A percentile compares a stretch with the other conserved stretches of the same genome.
Evolutionary conservation across 2,329 filamentous ascomycete genomes (phyloP).

Genomic region (Sclerotinia nivalis): DNA sequence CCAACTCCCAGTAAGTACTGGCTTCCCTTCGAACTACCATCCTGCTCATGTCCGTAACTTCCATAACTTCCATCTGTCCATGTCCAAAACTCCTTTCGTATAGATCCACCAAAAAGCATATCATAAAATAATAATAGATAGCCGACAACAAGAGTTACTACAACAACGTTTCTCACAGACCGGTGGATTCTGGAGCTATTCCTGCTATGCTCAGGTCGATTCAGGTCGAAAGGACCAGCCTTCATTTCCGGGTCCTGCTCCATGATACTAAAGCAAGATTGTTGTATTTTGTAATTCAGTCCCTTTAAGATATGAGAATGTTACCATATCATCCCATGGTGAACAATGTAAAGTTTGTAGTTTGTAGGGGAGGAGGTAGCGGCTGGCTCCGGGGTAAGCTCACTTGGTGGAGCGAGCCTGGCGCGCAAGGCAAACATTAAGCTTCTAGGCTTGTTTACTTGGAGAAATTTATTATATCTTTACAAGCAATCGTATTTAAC

Average conservation of each 20-base stretch:
- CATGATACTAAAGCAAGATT: slow-evolving; percentile 1
- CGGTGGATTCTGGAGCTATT: background rate
- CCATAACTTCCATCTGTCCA: slow-evolving; percentile 16
- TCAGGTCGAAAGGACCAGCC: slow-evolving; percentile 11
- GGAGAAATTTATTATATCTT: background rate
- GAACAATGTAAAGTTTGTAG: slow-evolving; percentile 10
- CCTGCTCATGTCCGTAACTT: slow-evolving; percentile 12
- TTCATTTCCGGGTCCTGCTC: slow-evolving; percentile 16
- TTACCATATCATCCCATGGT: slow-evolving; percentile 15
- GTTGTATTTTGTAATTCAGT: background rate
- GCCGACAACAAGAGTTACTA: background rate
- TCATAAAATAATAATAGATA: background rate
- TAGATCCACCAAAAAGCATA: background rate
- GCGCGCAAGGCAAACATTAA: slow-evolving; percentile 23
- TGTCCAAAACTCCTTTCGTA: slow-evolving; percentile 20
- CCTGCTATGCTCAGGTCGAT: slow-evolving; percentile 8
- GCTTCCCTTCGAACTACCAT: slow-evolving; percentile 29
- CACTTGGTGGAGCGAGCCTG: slow-evolving; percentile 14
- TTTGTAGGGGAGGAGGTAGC: background rate
- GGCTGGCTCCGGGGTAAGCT: slow-evolving; percentile 1
- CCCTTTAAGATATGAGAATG: slow-evolving; percentile 1
- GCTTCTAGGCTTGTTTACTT: slow-evolving; percentile 3
- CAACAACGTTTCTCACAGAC: background rate
- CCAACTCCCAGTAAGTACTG: slow-evolving; percentile 66
- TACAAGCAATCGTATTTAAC: background rate